A percentile compares a stretch with the other conserved stretches of the same genome.
Conservation (phyloP, 805 yeast species). For the Teunomyces gatunensis region DNA sequence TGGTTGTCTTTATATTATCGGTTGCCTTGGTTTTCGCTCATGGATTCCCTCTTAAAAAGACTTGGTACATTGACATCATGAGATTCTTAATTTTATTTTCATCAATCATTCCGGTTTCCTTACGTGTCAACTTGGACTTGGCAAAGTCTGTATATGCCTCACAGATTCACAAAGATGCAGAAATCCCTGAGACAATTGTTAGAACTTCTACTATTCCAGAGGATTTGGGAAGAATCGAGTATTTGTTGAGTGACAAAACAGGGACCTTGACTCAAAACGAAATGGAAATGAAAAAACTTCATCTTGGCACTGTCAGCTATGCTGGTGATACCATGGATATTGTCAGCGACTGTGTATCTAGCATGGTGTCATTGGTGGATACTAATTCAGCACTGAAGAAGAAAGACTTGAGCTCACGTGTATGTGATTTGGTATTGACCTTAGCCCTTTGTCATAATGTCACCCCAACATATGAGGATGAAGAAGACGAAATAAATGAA, state of each 20-base stretch:
- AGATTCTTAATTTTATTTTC: conserved; percentile 89
- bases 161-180: conserved; percentile 84
- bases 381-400: conserved; percentile 37
- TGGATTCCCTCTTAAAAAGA: conserved; percentile 56
- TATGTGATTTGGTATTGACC: conserved; percentile 76
- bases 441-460: conserved; percentile 96
- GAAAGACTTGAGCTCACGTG: conserved; percentile 69
- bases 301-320: conserved; percentile 88
- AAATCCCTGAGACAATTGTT: conserved; percentile 84
- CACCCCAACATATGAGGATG: conserved; percentile 76
- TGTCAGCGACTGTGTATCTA: conserved; percentile 63
- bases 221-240: conserved; percentile 94
- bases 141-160: conserved; percentile 96
- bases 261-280: conserved; percentile 98
- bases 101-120: conserved; percentile 92
- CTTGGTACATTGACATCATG: conserved; percentile 91
- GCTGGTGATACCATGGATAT: conserved; percentile 91
- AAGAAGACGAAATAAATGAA: conserved; percentile 55
- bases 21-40: conserved; percentile 74
- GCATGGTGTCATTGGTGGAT: conserved; percentile 21
- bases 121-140: conserved; percentile 90
- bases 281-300: conserved; percentile 92
- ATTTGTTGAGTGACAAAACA: conserved; percentile 88
- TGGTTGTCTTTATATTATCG: conserved; percentile 77
- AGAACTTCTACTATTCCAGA: conserved; percentile 98